Evolutionary conservation across 192 early-diverging fungal species (phyloP).

Genomic region (Diversispora eburnea): DNA sequence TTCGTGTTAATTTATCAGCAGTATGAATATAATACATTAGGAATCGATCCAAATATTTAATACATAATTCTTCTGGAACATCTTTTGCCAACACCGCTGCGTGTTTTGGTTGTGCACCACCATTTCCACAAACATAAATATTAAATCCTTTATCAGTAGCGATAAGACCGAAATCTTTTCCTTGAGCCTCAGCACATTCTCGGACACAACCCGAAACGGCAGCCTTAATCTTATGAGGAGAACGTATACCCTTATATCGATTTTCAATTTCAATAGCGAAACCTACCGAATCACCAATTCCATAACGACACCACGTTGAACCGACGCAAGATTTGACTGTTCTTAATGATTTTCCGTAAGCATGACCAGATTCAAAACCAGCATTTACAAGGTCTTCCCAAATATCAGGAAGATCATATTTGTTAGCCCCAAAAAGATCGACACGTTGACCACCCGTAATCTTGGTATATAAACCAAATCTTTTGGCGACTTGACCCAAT

Average conservation of each 20-base stretch:
- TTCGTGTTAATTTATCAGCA: conserved; percentile 61
- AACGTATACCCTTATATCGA: conserved; percentile 63
- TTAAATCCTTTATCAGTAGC: conserved; percentile 73
- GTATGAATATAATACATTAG: conserved; percentile 71
- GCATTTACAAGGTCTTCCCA: conserved; percentile 62
- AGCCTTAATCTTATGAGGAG: conserved; percentile 69
- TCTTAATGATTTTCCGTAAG: conserved; percentile 66
- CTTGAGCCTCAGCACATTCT: conserved; percentile 56
- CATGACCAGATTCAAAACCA: conserved; percentile 67
- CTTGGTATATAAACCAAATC: conserved; percentile 63
- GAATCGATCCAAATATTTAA: conserved; percentile 63
- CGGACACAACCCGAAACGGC: conserved; percentile 65
- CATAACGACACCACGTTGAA: conserved; percentile 66
- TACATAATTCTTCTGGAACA: conserved; percentile 46
- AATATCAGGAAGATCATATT: conserved; percentile 59
- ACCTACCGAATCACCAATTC: conserved; percentile 63
- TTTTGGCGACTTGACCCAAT: conserved; percentile 58
- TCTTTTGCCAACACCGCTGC: conserved; percentile 58
- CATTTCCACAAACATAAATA: conserved; percentile 67
- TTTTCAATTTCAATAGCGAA: conserved; percentile 65
- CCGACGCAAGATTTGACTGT: conserved; percentile 72
- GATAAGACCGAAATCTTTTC: conserved; percentile 50
- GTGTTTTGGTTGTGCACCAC: conserved; percentile 64
- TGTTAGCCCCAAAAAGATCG: conserved; percentile 64
- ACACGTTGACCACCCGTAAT: conserved; percentile 71